Conservation (phyloP, 352 stramenopile genomes). For the Pythium grandisporangium region DNA sequence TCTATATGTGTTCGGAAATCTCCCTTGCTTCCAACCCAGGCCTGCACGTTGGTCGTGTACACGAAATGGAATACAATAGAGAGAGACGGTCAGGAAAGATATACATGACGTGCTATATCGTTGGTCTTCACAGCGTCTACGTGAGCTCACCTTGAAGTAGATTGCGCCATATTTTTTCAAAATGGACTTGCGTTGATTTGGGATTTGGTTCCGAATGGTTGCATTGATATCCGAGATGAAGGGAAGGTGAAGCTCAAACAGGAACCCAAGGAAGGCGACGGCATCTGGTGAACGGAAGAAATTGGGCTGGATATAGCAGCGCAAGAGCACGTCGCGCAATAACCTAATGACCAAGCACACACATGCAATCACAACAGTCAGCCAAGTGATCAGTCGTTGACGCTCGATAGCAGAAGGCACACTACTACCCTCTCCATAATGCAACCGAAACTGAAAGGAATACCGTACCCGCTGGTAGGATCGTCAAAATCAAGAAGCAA, state of each 20-base stretch:
- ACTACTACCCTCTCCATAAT: too few species aligned
- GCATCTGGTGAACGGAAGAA: conserved; percentile 81
- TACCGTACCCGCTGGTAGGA: conserved; percentile 56
- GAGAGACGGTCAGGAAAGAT: conserved; percentile 1
- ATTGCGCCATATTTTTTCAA: conserved; percentile 64
- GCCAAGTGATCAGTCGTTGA: too few species aligned
- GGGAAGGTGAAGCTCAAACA: conserved; percentile 80
- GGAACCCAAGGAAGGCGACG: conserved; percentile 71
- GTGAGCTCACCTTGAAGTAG: conserved; percentile 65
- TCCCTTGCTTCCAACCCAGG: conserved; percentile 39
- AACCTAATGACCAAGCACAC: too few species aligned
- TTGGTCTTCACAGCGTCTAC: neutral
- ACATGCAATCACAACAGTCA: too few species aligned
- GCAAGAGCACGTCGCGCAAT: conserved; percentile 75
- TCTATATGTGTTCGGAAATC: conserved; percentile 61
- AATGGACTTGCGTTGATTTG: conserved; percentile 74
- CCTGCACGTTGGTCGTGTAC: conserved; percentile 10
- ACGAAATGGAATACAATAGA: neutral
- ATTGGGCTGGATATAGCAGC: conserved; percentile 80
- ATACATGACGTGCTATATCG: too few species aligned
- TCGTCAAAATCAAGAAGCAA: conserved; percentile 78
- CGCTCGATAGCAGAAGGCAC: too few species aligned
- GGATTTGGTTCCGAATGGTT: conserved; percentile 83
- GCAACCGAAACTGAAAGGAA: too few species aligned
- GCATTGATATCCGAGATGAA: conserved; percentile 84